Base-by-base conservation (phyloP, 2,329 filamentous ascomycete species). In the Achaetomium macrosporum region DNA sequence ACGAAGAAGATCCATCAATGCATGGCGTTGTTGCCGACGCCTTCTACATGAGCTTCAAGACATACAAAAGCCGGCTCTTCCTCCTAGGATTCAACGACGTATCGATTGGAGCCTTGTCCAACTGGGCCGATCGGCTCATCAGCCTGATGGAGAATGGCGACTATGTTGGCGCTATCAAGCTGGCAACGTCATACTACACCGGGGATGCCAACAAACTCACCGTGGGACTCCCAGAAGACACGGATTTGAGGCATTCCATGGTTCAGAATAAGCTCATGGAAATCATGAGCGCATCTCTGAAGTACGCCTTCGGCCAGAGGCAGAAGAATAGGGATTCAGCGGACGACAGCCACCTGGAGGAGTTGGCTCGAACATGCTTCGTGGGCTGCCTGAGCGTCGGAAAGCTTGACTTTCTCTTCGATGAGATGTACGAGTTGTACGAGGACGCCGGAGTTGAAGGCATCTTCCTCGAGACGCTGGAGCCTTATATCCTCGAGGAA, bases 121-220 rank as follows among this genome's bases (percentile, higher is more conserved):
- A 99, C 61, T 99, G 93, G 93, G 92, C 93, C 2, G 93, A 99
- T 68, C 80, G 93, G 39, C 75, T 99, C 16, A 84, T 96, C 59
- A 91, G 92, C 0, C 76, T 97, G 61, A 96, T 99, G 88, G 91
- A 97, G 67, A 83, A 90, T 52, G 93, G 93, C n/a, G 90, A 97
- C 69, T 96, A 95, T 64, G 87, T 99, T 58, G 87, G 84, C 12
- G 91, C 93, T 1, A 96, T 99, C 55, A 81, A 86, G 59, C 77
- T 99, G 54, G 95, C 92, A 10, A 95, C 90, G 1, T 87, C 87
- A 0, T 99, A 97, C 69, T 97, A 95, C 66, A 85, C 83, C 8
- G 93, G 93, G 20, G 84, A 90, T 64, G 83, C 89, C n/a, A 90
- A 96, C 68, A 96, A 93, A 68, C 78, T 97, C 47, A 97, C 93